Percentiles rank a stretch among this genome's conserved stretches.
Evolutionary conservation across 1,139 yeast species (phyloP).

Genomic region (Chernovozyma aurita): DNA sequence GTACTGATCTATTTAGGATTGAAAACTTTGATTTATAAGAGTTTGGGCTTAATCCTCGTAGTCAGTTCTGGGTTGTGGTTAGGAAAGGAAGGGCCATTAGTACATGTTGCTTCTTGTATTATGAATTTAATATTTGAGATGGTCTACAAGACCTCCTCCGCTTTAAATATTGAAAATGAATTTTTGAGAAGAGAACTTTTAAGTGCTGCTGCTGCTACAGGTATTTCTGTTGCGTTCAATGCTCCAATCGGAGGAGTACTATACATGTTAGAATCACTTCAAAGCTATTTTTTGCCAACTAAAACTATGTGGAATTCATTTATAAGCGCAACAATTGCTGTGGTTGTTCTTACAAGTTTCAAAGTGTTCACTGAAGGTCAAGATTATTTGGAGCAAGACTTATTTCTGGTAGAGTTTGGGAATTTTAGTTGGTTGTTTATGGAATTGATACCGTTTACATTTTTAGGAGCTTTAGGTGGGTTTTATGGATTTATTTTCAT

Average conservation of each 20-base stretch:
- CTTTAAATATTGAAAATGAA: constrained; percentile 33
- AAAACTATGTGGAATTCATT: constrained; percentile 78
- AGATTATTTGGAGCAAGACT: constrained; percentile 49
- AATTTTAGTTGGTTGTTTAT: constrained; percentile 70
- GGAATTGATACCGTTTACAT: constrained; percentile 65
- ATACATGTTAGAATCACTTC: constrained; percentile 73
- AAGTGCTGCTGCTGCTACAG: constrained; percentile 88
- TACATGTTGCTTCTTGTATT: constrained; percentile 75
- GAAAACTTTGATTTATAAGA: constrained; percentile 45
- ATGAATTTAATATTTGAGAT: constrained; percentile 27
- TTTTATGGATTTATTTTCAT: constrained; percentile 55
- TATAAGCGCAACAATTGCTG: constrained; percentile 70
- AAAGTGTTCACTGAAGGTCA: constrained; percentile 55
- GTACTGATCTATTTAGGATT: constrained; percentile 43
- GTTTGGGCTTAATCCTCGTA: constrained; percentile 53
- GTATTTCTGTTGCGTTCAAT: constrained; percentile 89
- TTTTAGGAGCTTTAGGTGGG: constrained; percentile 70
- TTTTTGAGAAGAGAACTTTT: constrained; percentile 60
- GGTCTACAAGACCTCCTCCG: constrained; percentile 34
- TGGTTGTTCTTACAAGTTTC: constrained; percentile 55
- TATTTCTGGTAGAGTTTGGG: constrained; percentile 60
- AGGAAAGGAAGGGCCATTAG: constrained; percentile 93
- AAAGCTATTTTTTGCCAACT: constrained; percentile 58
- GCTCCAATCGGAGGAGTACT: constrained; percentile 94
- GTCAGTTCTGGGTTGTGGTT: constrained; percentile 85